Percentiles rank a stretch among this genome's conserved stretches.
Evolutionary conservation across 371 early-diverging fungal species (phyloP).

Genomic region (Mortierella sp.): DNA sequence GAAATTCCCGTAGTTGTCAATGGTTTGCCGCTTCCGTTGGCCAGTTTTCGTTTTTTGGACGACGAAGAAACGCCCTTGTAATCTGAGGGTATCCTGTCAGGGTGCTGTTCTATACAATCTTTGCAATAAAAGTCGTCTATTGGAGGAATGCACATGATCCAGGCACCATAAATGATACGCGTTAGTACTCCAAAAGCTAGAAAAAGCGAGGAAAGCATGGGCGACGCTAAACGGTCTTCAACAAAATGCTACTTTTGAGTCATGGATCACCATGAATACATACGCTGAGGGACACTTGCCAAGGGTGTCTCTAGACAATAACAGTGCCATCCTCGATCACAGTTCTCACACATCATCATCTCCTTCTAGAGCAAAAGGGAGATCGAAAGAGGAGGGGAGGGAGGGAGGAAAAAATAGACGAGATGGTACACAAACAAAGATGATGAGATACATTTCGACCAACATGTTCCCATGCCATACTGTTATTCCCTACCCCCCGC

Average conservation of each 20-base stretch:
- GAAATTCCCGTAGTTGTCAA: neutral
- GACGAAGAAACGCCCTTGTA: conserved; percentile 27
- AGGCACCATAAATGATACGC: no score
- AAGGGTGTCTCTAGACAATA: conserved; percentile 44
- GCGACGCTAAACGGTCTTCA: no score
- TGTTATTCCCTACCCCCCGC: no score
- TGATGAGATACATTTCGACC: neutral
- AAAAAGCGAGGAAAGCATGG: no score
- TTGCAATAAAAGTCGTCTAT: conserved; percentile 48
- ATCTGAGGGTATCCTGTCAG: conserved; percentile 39
- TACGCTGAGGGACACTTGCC: conserved; percentile 31
- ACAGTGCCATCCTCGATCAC: conserved; percentile 52
- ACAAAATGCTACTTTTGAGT: neutral
- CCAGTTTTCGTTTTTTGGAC: conserved; percentile 22
- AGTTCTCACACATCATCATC: conserved; percentile 50
- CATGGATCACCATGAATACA: neutral
- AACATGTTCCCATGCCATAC: no score
- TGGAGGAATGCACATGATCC: neutral
- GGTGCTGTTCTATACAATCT: conserved; percentile 31
- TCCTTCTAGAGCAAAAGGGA: conserved; percentile 24
- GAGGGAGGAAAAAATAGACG: conserved; percentile 7
- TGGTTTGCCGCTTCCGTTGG: conserved; percentile 10
- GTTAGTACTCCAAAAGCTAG: no score
- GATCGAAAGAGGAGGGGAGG: neutral
- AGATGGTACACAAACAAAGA: no score